phyloP scores from a whole-genome alignment of 2,329 filamentous ascomycete genomes.

The Macrophomina phaseolina region DNA sequence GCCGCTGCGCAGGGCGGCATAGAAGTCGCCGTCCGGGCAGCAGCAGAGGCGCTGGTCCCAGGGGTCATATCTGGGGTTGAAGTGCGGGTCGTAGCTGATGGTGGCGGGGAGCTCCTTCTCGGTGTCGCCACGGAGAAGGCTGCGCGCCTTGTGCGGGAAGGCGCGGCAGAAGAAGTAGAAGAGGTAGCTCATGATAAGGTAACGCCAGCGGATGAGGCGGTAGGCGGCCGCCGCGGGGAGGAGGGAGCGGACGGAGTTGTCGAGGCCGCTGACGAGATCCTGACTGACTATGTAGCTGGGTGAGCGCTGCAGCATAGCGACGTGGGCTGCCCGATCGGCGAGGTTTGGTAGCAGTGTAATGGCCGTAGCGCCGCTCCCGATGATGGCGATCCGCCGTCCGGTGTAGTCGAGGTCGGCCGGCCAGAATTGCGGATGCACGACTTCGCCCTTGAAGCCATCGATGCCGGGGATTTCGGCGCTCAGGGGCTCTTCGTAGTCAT shows the following conservation, averaged over 20 bases:
- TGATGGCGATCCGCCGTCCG: conserved; percentile 71
- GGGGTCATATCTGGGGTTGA: conserved; percentile 55
- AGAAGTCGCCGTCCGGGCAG: conserved; percentile 65
- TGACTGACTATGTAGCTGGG: conserved; percentile 70
- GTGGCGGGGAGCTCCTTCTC: conserved; percentile 57
- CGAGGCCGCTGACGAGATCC: conserved; percentile 48
- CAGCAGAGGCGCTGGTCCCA: conserved; percentile 79
- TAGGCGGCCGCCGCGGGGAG: conserved; percentile 57
- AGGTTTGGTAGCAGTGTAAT: conserved; percentile 76
- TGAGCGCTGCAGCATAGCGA: conserved; percentile 83
- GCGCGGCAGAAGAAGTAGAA: conserved; percentile 57
- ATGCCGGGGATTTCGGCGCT: conserved; percentile 66
- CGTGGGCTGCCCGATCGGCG: conserved; percentile 64
- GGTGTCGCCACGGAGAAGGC: conserved; percentile 54
- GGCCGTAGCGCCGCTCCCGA: conserved; percentile 80
- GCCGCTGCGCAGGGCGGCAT: conserved; percentile 56
- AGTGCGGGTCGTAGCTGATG: conserved; percentile 49
- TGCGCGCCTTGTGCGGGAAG: conserved; percentile 59
- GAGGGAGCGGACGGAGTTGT: conserved; percentile 47
- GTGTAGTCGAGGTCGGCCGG: conserved; percentile 69
- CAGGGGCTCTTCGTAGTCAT: conserved; percentile 71
- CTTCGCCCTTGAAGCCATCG: conserved; percentile 65
- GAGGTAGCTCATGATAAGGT: conserved; percentile 55
- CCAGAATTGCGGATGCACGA: conserved; percentile 81
- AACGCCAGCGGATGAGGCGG: conserved; percentile 58